Conservation (phyloP, 208 protist genomes). For the Balamuthia mandrillaris region DNA sequence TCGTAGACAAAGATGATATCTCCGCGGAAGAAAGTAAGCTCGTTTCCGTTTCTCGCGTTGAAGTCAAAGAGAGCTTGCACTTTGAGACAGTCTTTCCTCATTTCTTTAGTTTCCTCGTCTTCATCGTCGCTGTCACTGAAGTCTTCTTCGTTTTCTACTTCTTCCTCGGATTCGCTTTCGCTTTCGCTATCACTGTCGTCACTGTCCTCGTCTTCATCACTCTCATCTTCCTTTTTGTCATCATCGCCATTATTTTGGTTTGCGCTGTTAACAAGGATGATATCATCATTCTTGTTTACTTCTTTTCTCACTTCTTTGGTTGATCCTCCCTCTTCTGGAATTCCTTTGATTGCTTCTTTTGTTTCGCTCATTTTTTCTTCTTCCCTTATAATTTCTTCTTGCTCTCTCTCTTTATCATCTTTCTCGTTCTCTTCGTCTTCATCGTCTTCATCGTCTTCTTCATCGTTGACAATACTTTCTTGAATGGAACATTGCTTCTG, state of each 20-base stretch:
- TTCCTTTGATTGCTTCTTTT: too few species aligned
- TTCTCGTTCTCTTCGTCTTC: too few species aligned
- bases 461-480: too few species aligned
- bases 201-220: background rate
- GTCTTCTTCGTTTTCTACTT: background rate
- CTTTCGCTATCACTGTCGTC: background rate
- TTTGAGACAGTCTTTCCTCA: background rate
- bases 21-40: background rate
- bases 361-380: too few species aligned
- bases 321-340: too few species aligned
- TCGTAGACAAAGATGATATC: background rate
- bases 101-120: background rate
- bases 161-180: background rate
- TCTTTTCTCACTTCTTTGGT: too few species aligned
- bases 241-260: background rate
- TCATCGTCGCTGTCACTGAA: background rate
- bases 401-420: too few species aligned
- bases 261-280: too few species aligned
- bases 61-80: constrained; percentile 3
- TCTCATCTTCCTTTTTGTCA: background rate
- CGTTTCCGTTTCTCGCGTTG: background rate
- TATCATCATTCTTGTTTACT: too few species aligned
- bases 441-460: too few species aligned
- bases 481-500: too few species aligned
- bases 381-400: too few species aligned